phyloP scores from a whole-genome alignment of 2,329 filamentous ascomycete species.

The Setomelanomma holmii region DNA sequence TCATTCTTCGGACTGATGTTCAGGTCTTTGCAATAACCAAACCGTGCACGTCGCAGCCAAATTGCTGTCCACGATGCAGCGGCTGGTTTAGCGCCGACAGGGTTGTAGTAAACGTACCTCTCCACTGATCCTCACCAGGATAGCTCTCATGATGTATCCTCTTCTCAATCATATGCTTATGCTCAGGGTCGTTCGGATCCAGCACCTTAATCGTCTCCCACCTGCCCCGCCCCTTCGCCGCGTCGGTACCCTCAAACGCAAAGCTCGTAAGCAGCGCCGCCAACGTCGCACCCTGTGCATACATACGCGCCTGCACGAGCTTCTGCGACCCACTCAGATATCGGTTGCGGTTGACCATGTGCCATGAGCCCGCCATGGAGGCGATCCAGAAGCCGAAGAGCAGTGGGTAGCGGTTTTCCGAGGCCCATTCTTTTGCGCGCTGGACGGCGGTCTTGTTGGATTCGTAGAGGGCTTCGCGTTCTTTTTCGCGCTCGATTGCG shows the following conservation, averaged over 20 bases:
- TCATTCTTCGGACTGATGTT: slow-evolving; percentile 7
- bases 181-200: slow-evolving; percentile 81
- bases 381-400: slow-evolving; percentile 83
- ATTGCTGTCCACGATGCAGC: no score
- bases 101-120: no score
- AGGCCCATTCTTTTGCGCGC: slow-evolving; percentile 74
- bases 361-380: slow-evolving; percentile 77
- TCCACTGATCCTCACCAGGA: slow-evolving; percentile 92
- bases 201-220: slow-evolving; percentile 86
- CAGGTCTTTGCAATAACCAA: no score
- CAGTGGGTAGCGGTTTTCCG: slow-evolving; percentile 84
- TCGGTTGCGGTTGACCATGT: slow-evolving; percentile 77
- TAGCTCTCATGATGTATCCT: slow-evolving; percentile 86
- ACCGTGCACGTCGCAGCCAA: no score
- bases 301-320: slow-evolving; percentile 91
- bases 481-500: slow-evolving; percentile 36
- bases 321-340: slow-evolving; percentile 81
- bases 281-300: slow-evolving; percentile 88
- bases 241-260: slow-evolving; percentile 82
- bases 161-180: slow-evolving; percentile 86
- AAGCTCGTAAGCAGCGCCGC: slow-evolving; percentile 83
- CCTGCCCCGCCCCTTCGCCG: slow-evolving; percentile 74
- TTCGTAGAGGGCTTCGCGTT: slow-evolving; percentile 52
- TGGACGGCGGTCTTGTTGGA: slow-evolving; percentile 64
- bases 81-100: no score